Evolutionary conservation across 371 early-diverging fungal genomes (phyloP), one percentile per base, ranked within the genome.

Genomic region (Mucor sp.): DNA sequence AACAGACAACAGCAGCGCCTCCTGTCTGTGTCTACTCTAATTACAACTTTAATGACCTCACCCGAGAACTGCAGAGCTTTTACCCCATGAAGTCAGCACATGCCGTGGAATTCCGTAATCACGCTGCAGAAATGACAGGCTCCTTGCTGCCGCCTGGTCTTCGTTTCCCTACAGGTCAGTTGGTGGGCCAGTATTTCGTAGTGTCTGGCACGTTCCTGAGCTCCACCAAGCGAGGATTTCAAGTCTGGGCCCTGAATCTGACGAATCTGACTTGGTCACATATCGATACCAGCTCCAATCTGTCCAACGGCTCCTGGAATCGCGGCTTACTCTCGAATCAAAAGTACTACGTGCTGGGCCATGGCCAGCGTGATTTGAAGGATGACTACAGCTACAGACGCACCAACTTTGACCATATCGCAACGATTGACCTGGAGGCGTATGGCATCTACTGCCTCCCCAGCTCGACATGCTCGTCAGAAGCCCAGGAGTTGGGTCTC

Each of bases 351-450:
- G 21, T 85, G 91, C 70, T 93, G 91, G 30, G 83, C 90, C 70
- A 87, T 83, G 25, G 79, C 83, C 27, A 86, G 6, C 63, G 93
- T 8, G 85, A 82, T 41, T 76, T 93, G 33, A 78, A 85, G 9
- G 87, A 90, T 30, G 94, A 94, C 69, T 94, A 94, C 67, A 87
- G 90, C 63, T 85, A 88, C 53, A 87, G 94, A 21, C 90, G 89
- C 53, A 83, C 89, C 47, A 94, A 93, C 72, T 94, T 90, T 78
- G 83, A 88, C 69, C 91, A 94, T 66, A 73, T 91, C 27, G 86
- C 90, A 9, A 74, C 86, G 0, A 85, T 94, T 0, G 87, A 92
- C 56, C 62, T 93, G 63, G 90, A 92, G 64, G 89, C 93, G 0
- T 89, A 91, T 67, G 94, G 94, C 7, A 85, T 90, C 2, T 63